phyloP scores from a whole-genome alignment of 2,329 filamentous ascomycete genomes.

The Diplodia intermedia region DNA sequence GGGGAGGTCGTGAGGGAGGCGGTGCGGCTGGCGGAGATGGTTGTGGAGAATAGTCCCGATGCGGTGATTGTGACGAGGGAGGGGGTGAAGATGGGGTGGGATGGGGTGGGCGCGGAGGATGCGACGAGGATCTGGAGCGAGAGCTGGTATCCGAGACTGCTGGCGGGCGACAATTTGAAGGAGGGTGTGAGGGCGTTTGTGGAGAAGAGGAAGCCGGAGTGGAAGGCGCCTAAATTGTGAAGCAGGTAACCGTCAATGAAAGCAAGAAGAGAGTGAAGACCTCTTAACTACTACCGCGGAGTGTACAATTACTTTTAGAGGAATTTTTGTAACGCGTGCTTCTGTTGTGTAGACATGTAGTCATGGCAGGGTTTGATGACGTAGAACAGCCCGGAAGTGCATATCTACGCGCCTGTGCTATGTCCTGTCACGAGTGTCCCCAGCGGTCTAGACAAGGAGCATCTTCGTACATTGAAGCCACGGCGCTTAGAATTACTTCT shows the following conservation, averaged over 20 bases:
- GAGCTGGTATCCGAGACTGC: constrained; percentile 65
- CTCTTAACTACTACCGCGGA: not conserved
- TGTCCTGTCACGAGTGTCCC: not conserved
- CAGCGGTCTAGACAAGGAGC: not conserved
- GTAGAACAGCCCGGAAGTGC: not conserved
- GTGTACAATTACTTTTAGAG: not conserved
- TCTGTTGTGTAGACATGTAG: not conserved
- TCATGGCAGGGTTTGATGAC: not conserved
- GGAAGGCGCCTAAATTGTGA: constrained; percentile 59
- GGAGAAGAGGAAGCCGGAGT: constrained; percentile 73
- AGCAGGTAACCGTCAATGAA: not conserved
- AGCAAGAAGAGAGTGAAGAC: not conserved
- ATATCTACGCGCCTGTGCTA: not conserved
- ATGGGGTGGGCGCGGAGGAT: constrained; percentile 68
- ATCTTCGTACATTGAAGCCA: not conserved
- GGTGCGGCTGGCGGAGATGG: constrained; percentile 64
- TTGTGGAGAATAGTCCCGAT: constrained; percentile 75
- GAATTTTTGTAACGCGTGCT: not conserved
- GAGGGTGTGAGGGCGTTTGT: constrained; percentile 79
- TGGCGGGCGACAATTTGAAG: constrained; percentile 73
- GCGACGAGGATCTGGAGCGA: constrained; percentile 65
- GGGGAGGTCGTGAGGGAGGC: constrained; percentile 63
- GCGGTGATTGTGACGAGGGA: constrained; percentile 75
- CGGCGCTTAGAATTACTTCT: constrained; percentile 8
- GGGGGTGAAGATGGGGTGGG: constrained; percentile 76